Conservation (phyloP, 2,329 filamentous ascomycete genomes). For the Diaporthe citrichinensis region DNA sequence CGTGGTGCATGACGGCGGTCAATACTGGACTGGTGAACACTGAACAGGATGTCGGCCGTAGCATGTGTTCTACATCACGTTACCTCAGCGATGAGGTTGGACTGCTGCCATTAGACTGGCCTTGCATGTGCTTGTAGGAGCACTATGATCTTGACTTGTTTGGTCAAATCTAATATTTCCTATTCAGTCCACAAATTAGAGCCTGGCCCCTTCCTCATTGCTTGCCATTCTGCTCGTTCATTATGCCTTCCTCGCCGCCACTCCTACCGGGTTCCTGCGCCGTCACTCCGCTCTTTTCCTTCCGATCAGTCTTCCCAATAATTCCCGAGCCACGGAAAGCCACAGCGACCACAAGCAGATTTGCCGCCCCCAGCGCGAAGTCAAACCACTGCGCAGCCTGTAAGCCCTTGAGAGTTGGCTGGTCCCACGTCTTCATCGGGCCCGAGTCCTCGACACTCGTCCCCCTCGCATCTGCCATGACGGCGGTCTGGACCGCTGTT, state of each 20-base stretch:
- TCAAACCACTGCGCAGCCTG: conserved; percentile 67
- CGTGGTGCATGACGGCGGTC: background rate
- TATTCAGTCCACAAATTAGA: background rate
- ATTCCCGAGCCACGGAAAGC: conserved; percentile 68
- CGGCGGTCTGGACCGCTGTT: conserved; percentile 74
- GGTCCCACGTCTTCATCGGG: conserved; percentile 58
- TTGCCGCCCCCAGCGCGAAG: conserved; percentile 61
- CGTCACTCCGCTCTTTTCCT: background rate
- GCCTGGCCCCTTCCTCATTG: background rate
- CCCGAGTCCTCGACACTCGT: conserved; percentile 61
- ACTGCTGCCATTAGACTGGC: background rate
- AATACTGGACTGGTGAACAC: background rate
- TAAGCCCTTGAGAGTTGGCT: conserved; percentile 61
- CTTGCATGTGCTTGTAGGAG: too few species aligned
- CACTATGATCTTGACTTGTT: too few species aligned
- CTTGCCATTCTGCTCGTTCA: background rate
- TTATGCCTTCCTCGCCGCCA: conserved; percentile 22
- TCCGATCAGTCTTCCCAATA: conserved; percentile 58
- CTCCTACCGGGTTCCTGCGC: conserved; percentile 11
- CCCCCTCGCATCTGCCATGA: conserved; percentile 65
- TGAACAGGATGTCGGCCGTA: background rate
- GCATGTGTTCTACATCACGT: background rate
- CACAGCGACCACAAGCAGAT: conserved; percentile 59
- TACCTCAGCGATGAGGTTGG: background rate
- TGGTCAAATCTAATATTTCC: too few species aligned